Conservation (phyloP, 2,329 filamentous ascomycete species). For the Bipolaris gigantea region DNA sequence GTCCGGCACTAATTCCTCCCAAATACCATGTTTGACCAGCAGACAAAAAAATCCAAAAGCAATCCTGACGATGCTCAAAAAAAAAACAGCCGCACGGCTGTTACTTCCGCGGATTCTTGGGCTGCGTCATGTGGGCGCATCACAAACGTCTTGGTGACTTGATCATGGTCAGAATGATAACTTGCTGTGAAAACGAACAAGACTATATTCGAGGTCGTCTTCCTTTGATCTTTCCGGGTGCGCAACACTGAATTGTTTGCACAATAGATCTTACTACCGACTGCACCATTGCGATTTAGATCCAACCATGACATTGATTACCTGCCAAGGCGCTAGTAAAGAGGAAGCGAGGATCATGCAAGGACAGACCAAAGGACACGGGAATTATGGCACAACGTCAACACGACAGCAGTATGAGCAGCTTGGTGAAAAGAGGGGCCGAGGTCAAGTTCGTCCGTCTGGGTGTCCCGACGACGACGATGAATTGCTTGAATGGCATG, state of each 20-base stretch:
- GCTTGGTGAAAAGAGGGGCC: not conserved
- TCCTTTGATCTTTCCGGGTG: not conserved
- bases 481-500: conserved; percentile 6
- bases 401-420: not conserved
- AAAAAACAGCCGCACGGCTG: not conserved
- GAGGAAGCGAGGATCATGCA: not conserved
- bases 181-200: not conserved
- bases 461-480: not conserved
- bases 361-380: not conserved
- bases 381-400: not conserved
- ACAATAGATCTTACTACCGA: not conserved
- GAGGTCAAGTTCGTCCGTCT: not conserved
- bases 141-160: conserved; percentile 1
- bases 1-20: not conserved
- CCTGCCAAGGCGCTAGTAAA: conserved; percentile 7
- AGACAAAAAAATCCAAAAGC: not conserved
- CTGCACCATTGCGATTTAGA: not conserved
- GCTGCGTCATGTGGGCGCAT: conserved; percentile 6
- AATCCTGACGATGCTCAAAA: not conserved
- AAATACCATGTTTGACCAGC: not conserved
- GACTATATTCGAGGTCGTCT: not conserved
- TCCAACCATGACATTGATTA: conserved; percentile 3
- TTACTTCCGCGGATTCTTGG: not conserved
- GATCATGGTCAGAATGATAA: not conserved
- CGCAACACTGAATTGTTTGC: not conserved